These are phyloP conservation scores for Talaromyces rugulosus DNA, from an alignment of 2,329 filamentous ascomycete genomes.

Conservation along the genomic window DNA sequence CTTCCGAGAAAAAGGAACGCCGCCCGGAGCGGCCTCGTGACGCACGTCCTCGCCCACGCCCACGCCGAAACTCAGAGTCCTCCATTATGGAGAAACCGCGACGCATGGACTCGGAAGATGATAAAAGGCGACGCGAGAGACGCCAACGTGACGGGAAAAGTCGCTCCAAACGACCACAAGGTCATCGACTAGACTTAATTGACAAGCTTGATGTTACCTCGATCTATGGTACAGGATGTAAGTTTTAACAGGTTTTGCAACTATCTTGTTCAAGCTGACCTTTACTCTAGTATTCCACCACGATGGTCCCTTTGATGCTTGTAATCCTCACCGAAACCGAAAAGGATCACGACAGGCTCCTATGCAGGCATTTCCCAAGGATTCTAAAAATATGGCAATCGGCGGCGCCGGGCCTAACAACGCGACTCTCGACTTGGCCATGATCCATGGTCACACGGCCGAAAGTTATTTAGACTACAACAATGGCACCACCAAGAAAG, in stretches of 20 bases:
- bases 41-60: conserved; percentile 41
- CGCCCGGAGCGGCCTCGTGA: conserved; percentile 32
- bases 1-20: conserved; percentile 23
- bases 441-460: conserved; percentile 80
- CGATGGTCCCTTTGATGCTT: conserved; percentile 93
- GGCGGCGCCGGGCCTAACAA: conserved; percentile 85
- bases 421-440: conserved; percentile 72
- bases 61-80: conserved; percentile 60
- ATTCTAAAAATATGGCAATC: conserved; percentile 85
- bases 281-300: conserved; percentile 80
- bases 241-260: conserved; percentile 35
- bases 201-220: conserved; percentile 95
- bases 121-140: conserved; percentile 47
- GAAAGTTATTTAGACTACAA: conserved; percentile 82
- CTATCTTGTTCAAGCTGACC: not conserved
- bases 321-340: conserved; percentile 89
- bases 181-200: conserved; percentile 70
- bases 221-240: conserved; percentile 88
- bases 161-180: conserved; percentile 36
- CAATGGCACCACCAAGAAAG: conserved; percentile 35
- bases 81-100: conserved; percentile 54
- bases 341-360: conserved; percentile 77
- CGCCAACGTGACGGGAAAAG: conserved; percentile 48
- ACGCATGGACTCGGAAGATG: conserved; percentile 46
- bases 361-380: conserved; percentile 93